Conservation (phyloP, 2,329 filamentous ascomycete species). For the Helotiales sp. region DNA sequence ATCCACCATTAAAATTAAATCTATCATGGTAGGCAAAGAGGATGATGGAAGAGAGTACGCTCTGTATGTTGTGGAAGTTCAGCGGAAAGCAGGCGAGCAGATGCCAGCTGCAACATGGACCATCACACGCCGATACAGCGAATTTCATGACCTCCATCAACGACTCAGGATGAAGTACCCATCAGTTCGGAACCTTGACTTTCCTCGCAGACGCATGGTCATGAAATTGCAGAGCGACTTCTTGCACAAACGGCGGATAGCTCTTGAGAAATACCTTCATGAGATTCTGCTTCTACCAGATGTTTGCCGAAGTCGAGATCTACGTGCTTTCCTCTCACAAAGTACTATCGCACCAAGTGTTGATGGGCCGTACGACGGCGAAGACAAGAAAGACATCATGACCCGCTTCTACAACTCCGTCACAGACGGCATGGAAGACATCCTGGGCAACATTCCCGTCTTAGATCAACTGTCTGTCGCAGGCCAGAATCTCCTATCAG, state of each 20-base stretch:
- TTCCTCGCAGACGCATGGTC: slow-evolving; percentile 87
- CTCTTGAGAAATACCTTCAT: slow-evolving; percentile 83
- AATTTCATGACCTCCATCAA: slow-evolving; percentile 95
- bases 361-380: slow-evolving; percentile 56
- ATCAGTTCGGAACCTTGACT: slow-evolving; percentile 87
- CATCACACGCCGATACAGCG: slow-evolving; percentile 90
- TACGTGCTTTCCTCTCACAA: slow-evolving; percentile 91
- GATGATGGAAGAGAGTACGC: slow-evolving; percentile 94
- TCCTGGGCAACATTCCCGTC: slow-evolving; percentile 93
- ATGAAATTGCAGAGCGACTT: slow-evolving; percentile 98
- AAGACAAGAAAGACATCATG: slow-evolving; percentile 84
- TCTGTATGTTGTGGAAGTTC: slow-evolving; percentile 90
- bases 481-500: slow-evolving; percentile 87
- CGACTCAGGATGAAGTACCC: slow-evolving; percentile 83
- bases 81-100: slow-evolving; percentile 86
- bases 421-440: slow-evolving; percentile 97
- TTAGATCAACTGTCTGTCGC: slow-evolving; percentile 92
- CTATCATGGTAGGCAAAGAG: slow-evolving; percentile 89
- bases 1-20: slow-evolving; percentile 87
- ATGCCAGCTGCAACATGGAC: slow-evolving; percentile 97
- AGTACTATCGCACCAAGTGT: slow-evolving; percentile 74
- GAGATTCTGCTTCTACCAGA: slow-evolving; percentile 86
- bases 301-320: slow-evolving; percentile 89
- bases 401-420: slow-evolving; percentile 95
- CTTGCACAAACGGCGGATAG: slow-evolving; percentile 82